Evolutionary conservation across 2,329 filamentous ascomycete genomes (phyloP).

Genomic region (Atkinsonella hypoxylon): DNA sequence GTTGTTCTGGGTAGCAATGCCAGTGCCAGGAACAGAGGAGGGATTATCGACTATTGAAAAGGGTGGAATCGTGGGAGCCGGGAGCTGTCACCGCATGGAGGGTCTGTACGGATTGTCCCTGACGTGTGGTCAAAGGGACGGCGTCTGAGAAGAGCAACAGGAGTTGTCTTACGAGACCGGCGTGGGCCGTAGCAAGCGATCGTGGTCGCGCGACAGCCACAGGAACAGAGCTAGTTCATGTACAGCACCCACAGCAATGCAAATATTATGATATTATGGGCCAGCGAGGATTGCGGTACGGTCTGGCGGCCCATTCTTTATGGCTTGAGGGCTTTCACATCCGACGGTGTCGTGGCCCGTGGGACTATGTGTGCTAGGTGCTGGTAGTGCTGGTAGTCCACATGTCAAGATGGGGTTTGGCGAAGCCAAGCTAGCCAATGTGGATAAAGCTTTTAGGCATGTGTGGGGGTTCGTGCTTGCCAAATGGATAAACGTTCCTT

Average conservation of each 20-base stretch:
- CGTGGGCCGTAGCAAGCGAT: not conserved
- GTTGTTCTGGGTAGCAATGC: conserved; percentile 11
- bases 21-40: conserved; percentile 26
- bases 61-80: conserved; percentile 23
- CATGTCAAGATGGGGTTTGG: not conserved
- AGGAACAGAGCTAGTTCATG: not conserved
- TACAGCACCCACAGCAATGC: not conserved
- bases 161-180: not conserved
- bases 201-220: not conserved
- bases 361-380: not conserved
- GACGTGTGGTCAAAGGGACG: not conserved
- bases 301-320: not conserved
- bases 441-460: not conserved
- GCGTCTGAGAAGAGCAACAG: not conserved
- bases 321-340: not conserved
- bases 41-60: conserved; percentile 19
- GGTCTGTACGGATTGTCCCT: conserved; percentile 2
- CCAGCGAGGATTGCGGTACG: not conserved
- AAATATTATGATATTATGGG: not conserved
- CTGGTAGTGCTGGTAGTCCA: not conserved
- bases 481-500: not conserved
- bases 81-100: conserved; percentile 1
- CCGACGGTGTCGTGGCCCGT: not conserved
- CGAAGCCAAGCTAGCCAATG: not conserved
- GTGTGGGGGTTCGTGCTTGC: not conserved